Percentiles rank a stretch among this genome's conserved stretches.
Conservation (phyloP, 805 yeast species). For the Lipomyces anomalus region DNA sequence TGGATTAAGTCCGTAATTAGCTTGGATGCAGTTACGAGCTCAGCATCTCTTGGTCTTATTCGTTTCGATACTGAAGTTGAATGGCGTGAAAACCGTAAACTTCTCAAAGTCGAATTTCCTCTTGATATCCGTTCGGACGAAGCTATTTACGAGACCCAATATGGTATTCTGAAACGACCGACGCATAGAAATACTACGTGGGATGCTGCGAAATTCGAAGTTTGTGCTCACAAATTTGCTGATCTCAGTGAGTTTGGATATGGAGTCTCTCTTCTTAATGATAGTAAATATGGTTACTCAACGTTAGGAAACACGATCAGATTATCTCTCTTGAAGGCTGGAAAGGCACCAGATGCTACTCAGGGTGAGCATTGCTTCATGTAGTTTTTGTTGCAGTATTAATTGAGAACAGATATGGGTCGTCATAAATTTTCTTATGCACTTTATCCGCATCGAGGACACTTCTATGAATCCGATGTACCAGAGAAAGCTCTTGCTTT, state of each 20-base stretch:
- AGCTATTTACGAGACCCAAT: slow-evolving; percentile 88
- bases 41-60: slow-evolving; percentile 23
- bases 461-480: too few species aligned
- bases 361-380: too few species aligned
- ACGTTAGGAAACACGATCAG: slow-evolving; percentile 87
- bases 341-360: slow-evolving; percentile 94
- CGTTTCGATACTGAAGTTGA: too few species aligned
- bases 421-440: slow-evolving; percentile 78
- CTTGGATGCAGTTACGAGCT: slow-evolving; percentile 45
- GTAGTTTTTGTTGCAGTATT: too few species aligned
- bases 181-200: slow-evolving; percentile 90
- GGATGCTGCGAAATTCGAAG: slow-evolving; percentile 95
- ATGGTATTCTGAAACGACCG: slow-evolving; percentile 83
- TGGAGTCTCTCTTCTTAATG: slow-evolving; percentile 78
- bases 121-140: slow-evolving; percentile 66
- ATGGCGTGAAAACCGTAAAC: too few species aligned
- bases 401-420: slow-evolving; percentile 90
- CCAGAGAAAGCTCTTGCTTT: too few species aligned
- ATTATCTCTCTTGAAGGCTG: slow-evolving; percentile 74
- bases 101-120: slow-evolving; percentile 94
- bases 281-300: slow-evolving; percentile 83
- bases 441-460: slow-evolving; percentile 70
- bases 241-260: slow-evolving; percentile 79
- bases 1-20: slow-evolving; percentile 62
- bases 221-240: slow-evolving; percentile 85